Evolutionary conservation across 2,329 filamentous ascomycete genomes (phyloP).

Genomic region (Diaporthe longicolla): DNA sequence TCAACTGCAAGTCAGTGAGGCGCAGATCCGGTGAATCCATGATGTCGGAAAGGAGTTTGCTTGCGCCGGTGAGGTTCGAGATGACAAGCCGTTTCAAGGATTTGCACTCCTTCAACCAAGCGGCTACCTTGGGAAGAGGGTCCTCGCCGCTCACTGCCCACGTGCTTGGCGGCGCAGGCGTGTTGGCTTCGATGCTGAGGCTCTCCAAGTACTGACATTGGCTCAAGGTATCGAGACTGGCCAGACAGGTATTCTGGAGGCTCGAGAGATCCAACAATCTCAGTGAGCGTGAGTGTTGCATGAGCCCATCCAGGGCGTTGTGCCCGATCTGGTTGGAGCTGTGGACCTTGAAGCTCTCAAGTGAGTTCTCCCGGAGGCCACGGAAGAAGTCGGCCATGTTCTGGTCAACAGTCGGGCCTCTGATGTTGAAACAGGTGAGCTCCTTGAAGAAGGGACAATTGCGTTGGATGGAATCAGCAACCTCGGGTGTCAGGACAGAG

Average conservation of each 20-base stretch:
- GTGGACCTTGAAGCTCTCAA: constrained; percentile 71
- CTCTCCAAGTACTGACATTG: constrained; percentile 53
- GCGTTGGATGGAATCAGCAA: constrained; percentile 66
- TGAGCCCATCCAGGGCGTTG: constrained; percentile 70
- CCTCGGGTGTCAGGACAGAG: constrained; percentile 67
- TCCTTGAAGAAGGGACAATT: constrained; percentile 74
- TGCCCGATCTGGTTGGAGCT: constrained; percentile 67
- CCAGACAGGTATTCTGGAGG: constrained; percentile 49
- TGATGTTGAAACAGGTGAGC: constrained; percentile 68
- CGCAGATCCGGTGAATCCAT: constrained; percentile 57
- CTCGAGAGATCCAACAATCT: constrained; percentile 51
- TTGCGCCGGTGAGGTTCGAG: constrained; percentile 63
- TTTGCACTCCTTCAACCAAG: constrained; percentile 57
- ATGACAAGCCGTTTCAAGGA: constrained; percentile 65
- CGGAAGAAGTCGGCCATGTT: constrained; percentile 71
- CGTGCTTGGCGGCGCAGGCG: constrained; percentile 38
- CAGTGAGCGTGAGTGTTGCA: constrained; percentile 54
- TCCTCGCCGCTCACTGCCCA: constrained; percentile 45
- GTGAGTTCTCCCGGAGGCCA: constrained; percentile 67
- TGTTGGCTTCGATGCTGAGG: constrained; percentile 52
- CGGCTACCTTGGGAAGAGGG: constrained; percentile 49
- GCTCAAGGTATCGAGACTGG: constrained; percentile 50
- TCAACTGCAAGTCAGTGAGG: constrained; percentile 63
- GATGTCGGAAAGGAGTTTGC: constrained; percentile 66
- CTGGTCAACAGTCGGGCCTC: constrained; percentile 64